Evolutionary conservation across 2,329 filamentous ascomycete species (phyloP), one percentile per base, ranked within the genome.

Genomic region (Fusarium cyanostomum): DNA sequence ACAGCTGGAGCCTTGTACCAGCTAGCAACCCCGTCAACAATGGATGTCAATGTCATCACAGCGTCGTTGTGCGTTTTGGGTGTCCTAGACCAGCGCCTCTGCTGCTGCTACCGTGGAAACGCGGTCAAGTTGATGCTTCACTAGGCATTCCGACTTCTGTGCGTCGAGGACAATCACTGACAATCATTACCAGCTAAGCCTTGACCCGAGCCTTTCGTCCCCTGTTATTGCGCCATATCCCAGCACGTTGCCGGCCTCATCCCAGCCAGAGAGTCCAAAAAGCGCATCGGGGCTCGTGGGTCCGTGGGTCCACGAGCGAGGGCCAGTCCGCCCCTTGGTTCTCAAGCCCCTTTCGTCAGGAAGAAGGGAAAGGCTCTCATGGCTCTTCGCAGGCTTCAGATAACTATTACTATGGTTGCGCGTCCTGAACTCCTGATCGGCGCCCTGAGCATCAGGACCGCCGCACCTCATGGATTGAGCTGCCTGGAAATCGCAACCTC

Each of bases 221-320:
- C 67, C 56, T 70, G 64, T 52, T 51, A 65, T 70, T 70, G 67
- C 67, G 67, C 67, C 67, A 70, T 70, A 70, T 67, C 65, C 62
- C 48, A 54, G 62, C 49, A 54, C 33, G 46, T 50, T 41, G 27
- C 62, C 49, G 59, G 56, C 53, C 55, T 33, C 31, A 64, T 49
- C 56, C 67, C 61, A 66, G 68, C 64, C 51, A 63, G 41, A 57
- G 48, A 33, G 45, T 53, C 56, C 28, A 61, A 42, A 54, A 56
- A 41, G 50, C 51, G 46, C 57, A 50, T 56, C 34, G 42, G 57
- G 35, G 42, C 41, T 46, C 45, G 56, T 59, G 52, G 61, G 56
- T 28, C 58, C 46, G 52, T 68, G 64, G 67, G 62, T 51, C 67
- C 54, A 35, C 21, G 66, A 62, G 53, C 56, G 54, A 61, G 62